These are phyloP conservation scores for Trichocladium antarcticum DNA, from an alignment of 495 filamentous ascomycete genomes.

Conservation along the genomic window DNA sequence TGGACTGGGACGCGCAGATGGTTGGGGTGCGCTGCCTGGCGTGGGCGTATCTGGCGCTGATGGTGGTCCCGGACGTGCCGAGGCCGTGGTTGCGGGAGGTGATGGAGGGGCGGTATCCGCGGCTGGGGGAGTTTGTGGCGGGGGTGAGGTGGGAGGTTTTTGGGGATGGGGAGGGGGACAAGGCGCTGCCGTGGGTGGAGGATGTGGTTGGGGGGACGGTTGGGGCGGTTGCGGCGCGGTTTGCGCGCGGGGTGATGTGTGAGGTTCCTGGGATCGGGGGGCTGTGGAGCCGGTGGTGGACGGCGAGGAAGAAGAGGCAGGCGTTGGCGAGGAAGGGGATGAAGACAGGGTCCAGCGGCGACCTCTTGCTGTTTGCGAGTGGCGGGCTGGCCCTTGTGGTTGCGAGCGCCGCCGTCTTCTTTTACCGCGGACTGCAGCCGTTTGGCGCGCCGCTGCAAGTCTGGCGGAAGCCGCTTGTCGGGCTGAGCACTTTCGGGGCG, in stretches of 20 bases:
- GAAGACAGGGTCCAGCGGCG: background rate
- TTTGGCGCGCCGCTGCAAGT: conserved; percentile 28
- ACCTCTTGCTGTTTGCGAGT: conserved; percentile 14
- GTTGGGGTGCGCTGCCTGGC: conserved; percentile 70
- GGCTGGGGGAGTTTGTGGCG: conserved; percentile 45
- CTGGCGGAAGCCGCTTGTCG: conserved; percentile 19
- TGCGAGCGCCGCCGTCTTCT: conserved; percentile 9
- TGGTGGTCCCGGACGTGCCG: conserved; percentile 58
- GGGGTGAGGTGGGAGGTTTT: conserved; percentile 35
- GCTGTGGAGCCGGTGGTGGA: conserved; percentile 19
- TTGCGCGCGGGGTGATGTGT: conserved; percentile 20
- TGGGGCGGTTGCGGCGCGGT: conserved; percentile 18
- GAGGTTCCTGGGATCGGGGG: conserved; percentile 16
- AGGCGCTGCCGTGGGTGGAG: conserved; percentile 10
- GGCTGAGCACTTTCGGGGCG: conserved; percentile 27
- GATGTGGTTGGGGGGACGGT: background rate
- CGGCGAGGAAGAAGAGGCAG: conserved; percentile 12
- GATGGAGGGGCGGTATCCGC: conserved; percentile 45
- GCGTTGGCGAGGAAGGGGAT: background rate
- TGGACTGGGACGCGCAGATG: conserved; percentile 45
- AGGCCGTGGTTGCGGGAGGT: conserved; percentile 58
- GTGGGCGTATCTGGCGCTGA: conserved; percentile 65
- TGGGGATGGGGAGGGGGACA: conserved; percentile 9
- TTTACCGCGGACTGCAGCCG: conserved; percentile 21
- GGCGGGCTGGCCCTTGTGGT: conserved; percentile 17